Base-by-base conservation (phyloP, 805 yeast species). In the Tetrapisispora nanseiensis region DNA sequence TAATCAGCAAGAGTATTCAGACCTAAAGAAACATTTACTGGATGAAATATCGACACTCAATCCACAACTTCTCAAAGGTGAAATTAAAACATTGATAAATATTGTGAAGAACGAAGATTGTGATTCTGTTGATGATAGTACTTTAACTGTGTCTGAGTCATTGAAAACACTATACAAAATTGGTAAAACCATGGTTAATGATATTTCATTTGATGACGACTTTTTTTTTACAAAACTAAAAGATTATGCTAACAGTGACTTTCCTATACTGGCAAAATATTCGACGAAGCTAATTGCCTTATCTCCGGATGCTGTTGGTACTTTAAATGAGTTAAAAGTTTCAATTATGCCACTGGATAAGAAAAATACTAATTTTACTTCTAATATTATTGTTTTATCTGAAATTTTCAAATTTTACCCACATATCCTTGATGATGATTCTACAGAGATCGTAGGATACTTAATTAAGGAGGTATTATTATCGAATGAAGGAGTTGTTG, bases 41-140 rank as follows among this genome's bases (percentile, higher is more conserved):
- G 78, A 77, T 44, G 68, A 73, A 33, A 73, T 84, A 3, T 78
- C 94, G 0, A 51, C 58, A 2, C 67, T 72, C 3, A 65, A 74
- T 37, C 95, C 95, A 0, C 70, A 72, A 12, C 76, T 80, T 1
- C 71, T 86, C 56, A 75, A 74, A 50, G 70, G 71, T 27, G 84
- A 84, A 51, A 65, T 80, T 9, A 61, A 68, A 5, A 69, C 71
- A 6, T 62, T 86, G 42, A 65, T 70, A 4, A 59, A 66, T 0
- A 57, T 77, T 3, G 60, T 61, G 10, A 51, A 42, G 46, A 50
- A 15, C 49, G 51, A 18, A 43, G 47, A 45, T 3, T 41, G 52
- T 2, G 37, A 44, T 4, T 48, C 51, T 38, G 56, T 51, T 7
- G 39, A 37, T 36, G 45, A 46, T 4, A 48, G 46, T 13, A 43